Evolutionary conservation across 148 eudicot species (phyloP).

Genomic region (Salicornia ramosissima): DNA sequence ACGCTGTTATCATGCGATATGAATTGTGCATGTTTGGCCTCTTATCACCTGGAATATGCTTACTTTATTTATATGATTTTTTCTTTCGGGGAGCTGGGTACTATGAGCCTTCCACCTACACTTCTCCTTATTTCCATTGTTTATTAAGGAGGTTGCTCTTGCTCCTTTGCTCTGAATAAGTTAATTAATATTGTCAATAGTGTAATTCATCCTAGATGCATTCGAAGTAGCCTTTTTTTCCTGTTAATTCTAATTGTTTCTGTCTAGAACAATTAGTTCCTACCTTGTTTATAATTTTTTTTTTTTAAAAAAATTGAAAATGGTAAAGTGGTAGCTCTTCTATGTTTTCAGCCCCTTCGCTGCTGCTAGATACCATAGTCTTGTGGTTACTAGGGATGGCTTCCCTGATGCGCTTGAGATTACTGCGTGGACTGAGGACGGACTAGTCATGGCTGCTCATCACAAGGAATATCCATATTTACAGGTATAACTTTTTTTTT

Average conservation of each 20-base stretch:
- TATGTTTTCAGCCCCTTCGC: slow-evolving; percentile 69
- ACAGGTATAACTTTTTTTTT: slow-evolving; percentile 40
- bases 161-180: too few relatives aligned
- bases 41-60: background rate
- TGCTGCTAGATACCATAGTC: slow-evolving; percentile 98
- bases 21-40: background rate
- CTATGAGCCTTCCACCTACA: background rate
- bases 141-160: background rate
- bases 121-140: background rate
- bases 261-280: background rate
- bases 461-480: slow-evolving; percentile 69
- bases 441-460: slow-evolving; percentile 92
- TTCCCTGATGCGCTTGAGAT: slow-evolving; percentile 92
- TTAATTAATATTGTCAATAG: too few relatives aligned
- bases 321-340: background rate
- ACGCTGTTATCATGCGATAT: too few relatives aligned
- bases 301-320: background rate
- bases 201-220: background rate
- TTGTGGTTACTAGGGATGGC: slow-evolving; percentile 77
- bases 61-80: background rate
- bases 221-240: background rate
- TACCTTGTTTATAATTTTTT: background rate
- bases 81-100: background rate
- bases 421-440: slow-evolving; percentile 98
- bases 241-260: background rate